phyloP scores from a whole-genome alignment of 345 rosid genomes.

The Heritiera littoralis region DNA sequence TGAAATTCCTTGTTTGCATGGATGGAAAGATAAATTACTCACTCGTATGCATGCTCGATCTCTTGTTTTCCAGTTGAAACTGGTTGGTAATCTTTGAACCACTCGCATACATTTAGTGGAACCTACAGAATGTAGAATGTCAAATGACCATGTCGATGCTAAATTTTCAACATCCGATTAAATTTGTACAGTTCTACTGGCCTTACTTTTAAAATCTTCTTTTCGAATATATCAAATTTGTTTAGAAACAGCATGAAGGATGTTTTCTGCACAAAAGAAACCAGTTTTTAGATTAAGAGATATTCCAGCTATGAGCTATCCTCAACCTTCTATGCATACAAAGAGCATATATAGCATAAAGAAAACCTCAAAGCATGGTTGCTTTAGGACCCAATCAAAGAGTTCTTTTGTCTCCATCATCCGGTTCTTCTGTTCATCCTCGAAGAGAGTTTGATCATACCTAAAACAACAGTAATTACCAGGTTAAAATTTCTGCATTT shows the following conservation, averaged over 20 bases:
- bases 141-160: constrained; percentile 11
- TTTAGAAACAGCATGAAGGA: constrained; percentile 95
- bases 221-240: constrained; percentile 96
- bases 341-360: constrained; percentile 3
- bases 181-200: neutral
- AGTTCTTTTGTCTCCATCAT: constrained; percentile 95
- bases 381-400: constrained; percentile 96
- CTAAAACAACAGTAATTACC: constrained; percentile 38
- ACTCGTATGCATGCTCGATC: constrained; percentile 95
- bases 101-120: constrained; percentile 80
- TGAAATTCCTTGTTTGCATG: neutral
- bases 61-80: constrained; percentile 90
- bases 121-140: constrained; percentile 46
- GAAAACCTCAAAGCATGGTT: constrained; percentile 93
- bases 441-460: constrained; percentile 93
- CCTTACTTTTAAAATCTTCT: constrained; percentile 85
- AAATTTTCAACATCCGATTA: neutral
- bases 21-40: constrained; percentile 32
- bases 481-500: neutral
- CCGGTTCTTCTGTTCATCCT: constrained; percentile 86
- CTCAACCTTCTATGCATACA: neutral
- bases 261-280: constrained; percentile 71
- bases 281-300: neutral
- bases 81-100: constrained; percentile 96
- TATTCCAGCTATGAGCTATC: neutral